phyloP scores from a whole-genome alignment of 331 rosid species.

The Rosa hybrid region DNA sequence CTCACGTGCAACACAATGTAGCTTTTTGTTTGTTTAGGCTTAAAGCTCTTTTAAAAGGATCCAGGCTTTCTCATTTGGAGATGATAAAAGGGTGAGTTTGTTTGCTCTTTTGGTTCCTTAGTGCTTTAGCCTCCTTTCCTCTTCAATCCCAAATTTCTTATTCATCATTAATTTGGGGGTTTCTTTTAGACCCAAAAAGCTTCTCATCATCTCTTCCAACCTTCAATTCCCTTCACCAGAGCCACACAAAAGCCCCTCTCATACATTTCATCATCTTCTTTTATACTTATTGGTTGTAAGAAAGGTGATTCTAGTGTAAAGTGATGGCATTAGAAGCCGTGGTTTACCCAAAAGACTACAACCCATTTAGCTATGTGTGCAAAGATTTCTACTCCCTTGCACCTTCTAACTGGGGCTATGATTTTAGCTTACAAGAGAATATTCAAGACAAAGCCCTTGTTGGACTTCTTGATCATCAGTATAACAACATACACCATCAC shows the following conservation, averaged over 20 bases:
- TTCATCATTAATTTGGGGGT: background rate
- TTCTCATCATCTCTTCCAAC: background rate
- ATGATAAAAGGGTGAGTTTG: constrained; percentile 51
- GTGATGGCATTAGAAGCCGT: constrained; percentile 55
- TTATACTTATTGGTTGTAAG: background rate
- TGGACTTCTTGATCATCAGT: constrained; percentile 11
- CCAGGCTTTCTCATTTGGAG: constrained; percentile 28
- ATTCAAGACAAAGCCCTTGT: constrained; percentile 22
- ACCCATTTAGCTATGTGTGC: constrained; percentile 31
- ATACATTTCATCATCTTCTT: constrained; percentile 1
- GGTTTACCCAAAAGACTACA: constrained; percentile 38
- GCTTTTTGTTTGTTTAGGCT: constrained; percentile 40
- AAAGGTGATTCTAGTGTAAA: background rate
- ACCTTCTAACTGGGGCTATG: constrained; percentile 21
- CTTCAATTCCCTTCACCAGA: background rate
- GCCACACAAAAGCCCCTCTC: background rate
- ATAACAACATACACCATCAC: constrained; percentile 9
- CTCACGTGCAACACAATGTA: constrained; percentile 75
- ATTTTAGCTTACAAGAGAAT: constrained; percentile 18
- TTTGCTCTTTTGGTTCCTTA: constrained; percentile 43
- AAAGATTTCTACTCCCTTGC: constrained; percentile 33
- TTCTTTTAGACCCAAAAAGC: constrained; percentile 11
- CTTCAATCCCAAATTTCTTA: constrained; percentile 6
- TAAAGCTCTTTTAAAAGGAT: constrained; percentile 25
- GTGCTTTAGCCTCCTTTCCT: constrained; percentile 17